Base-by-base conservation (phyloP, 768 basidiomycete genomes). In the Russula griseocarnosa region DNA sequence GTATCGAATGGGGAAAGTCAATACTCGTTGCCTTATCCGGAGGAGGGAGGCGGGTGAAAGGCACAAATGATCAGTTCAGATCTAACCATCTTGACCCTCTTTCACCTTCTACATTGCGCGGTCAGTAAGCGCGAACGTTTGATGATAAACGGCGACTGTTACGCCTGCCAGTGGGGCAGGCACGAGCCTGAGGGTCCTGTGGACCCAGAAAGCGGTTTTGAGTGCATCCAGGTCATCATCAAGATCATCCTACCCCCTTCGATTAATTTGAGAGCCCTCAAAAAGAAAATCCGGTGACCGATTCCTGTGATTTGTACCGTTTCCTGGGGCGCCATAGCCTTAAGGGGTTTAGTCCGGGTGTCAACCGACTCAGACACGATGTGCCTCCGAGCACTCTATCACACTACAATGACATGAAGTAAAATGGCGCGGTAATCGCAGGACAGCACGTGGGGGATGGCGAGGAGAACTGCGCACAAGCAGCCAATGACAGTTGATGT, bases 321-420 rank as follows among this genome's bases (percentile, higher is more conserved):
- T 28, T 28, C 18, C 26, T 10, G 8, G 47, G 58, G 9, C 8
- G 2, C 3, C 4, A 22, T 32, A 1, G 7, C 42, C 58, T 30
- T 4, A 36, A 38, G 34, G 46, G 34, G 46, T 26, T 22, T 49
- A 50, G 47, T 28, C 34, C 24, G 8, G 9, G 5, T 4, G 13
- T 28, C 38, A 18, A 5, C 28, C 14, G 3, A 42, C n/a, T n/a
- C n/a, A n/a, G n/a, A n/a, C 55, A 55, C 56, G 32, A 13, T 26
- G 55, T 20, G 40, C 30, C 42, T 16, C 3, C 5, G 34, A 60
- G 11, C 38, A 42, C 58, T 60, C 50, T 50, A 60, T 60, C 50
- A 60, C 50, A 38, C 10, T 49, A 9, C 30, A 1, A 18, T 36
- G 32, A 36, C 22, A 10, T 46, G 13, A 49, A 16, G 22, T 14